Evolutionary conservation across 768 basidiomycete species (phyloP), one percentile per base, ranked within the genome.

Genomic region (Phylloporus rhodoxanthus): DNA sequence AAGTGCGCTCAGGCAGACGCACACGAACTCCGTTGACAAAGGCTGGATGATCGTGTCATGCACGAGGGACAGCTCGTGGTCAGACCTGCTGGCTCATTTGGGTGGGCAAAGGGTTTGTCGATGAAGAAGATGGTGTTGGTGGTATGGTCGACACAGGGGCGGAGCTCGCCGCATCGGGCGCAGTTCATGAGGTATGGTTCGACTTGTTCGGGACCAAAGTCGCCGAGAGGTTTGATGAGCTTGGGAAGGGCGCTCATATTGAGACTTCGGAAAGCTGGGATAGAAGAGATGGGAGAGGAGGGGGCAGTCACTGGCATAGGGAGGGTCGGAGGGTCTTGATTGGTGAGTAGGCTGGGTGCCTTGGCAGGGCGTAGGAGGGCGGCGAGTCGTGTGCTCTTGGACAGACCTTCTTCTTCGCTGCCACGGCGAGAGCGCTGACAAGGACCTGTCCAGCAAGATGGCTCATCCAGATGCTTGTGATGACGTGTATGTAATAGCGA

Each of bases 131-230:
- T 83, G 52, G 82, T 84, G 15, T 91, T 88, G 3, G 78, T 80
- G 26, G 86, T 84, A 65, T 99, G 95, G 68, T 98, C 91, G 39
- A 97, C 81, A 14, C 84, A 82, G 54, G 96, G 85, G 58, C 72
- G 77, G 43, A 97, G 79, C 67, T 96, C 92, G 33, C 91, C 90
- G 8, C 86, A 81, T 41, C 85, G 81, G 38, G 91, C 90, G 51
- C 91, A 91, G 30, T 86, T 84, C 88, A 96, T 95, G 55, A 98
- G 72, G 68, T 95, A 97, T 4, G 87, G 86, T 69, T 98, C 92
- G 55, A 85, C 74, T 64, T 86, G 83, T 52, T 85, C 82, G n/a
- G 81, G 79, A 4, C 73, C 75, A 30, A 79, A 62, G 6, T 72
- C 77, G 11, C 78, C 79, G 17, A 91, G 73, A 36, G 95, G 93